Evolutionary conservation across 108 stramenopile species (phyloP), one percentile per base, ranked within the genome.

Genomic region (Poteriospumella lacustris): DNA sequence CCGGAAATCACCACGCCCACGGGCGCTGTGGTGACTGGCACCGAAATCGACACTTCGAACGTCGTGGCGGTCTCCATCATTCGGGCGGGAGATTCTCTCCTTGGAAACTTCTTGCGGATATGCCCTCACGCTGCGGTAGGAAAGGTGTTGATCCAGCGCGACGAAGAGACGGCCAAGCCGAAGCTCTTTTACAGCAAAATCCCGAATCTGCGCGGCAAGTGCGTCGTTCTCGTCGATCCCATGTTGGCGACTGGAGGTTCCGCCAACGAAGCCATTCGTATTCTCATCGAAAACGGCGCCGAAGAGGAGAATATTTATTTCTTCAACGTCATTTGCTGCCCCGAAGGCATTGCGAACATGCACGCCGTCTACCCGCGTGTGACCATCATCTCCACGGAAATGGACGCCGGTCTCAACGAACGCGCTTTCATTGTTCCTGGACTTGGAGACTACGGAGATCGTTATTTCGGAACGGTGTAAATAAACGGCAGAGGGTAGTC

Each of bases 161-260:
- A 97, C 81, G 98, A 99, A 87, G 75, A 76, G 12, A 85, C 88
- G 26, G 78, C 88, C 15, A 76, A 87, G 75, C 86, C 96, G 0
- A 87, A 86, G 42, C 88, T 95, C 3, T 92, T 86, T 72, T 99
- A 96, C 83, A 82, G 86, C 68, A 99, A 99, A 82, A 75, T 99
- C 62, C 98, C 98, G 2, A 86, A 80, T 3, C 86, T 97, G 2
- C 64, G 79, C 0, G 77, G 86, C 0, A 92, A 90, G 89, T 42
- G 69, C 59, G 89, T 97, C 0, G 44, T 99, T 2, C 84, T 99
- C 2, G 93, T 92, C 62, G 98, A 99, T 83, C 98, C 98, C 5
- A 99, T 99, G 98, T 85, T 98, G 64, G 98, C 96, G 3, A 99
- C 98, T 1, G 98, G 97, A 26, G 96, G 97, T 24, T 91, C 88